Conservation (phyloP, 2,329 filamentous ascomycete genomes). For the Grosmannia serpens region DNA sequence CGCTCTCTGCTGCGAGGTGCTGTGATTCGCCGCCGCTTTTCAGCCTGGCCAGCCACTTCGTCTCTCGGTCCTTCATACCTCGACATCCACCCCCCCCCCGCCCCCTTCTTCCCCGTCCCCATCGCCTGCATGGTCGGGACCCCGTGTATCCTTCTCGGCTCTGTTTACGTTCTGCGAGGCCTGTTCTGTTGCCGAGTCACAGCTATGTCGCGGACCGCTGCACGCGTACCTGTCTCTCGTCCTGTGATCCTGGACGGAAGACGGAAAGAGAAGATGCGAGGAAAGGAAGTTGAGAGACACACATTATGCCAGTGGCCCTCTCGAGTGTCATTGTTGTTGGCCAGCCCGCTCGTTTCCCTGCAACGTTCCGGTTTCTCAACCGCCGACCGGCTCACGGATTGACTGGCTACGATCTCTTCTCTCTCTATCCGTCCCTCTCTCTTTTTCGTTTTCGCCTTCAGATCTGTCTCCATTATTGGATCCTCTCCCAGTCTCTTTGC, state of each 20-base stretch:
- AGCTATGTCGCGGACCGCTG: conserved; percentile 10
- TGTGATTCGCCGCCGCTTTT: background rate
- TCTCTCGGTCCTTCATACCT: background rate
- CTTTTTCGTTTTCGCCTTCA: no score
- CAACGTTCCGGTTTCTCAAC: conserved; percentile 4
- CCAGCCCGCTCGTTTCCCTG: background rate
- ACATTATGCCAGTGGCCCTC: no score
- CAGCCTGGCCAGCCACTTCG: background rate
- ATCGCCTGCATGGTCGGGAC: background rate
- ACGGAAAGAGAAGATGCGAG: background rate
- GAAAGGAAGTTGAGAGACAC: background rate
- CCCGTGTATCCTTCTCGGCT: background rate
- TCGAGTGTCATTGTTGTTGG: background rate
- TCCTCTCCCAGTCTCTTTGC: no score
- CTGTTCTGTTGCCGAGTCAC: conserved; percentile 7
- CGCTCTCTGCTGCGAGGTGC: no score
- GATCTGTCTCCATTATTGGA: no score
- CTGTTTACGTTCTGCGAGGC: background rate
- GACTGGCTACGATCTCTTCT: background rate
- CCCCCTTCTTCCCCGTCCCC: background rate
- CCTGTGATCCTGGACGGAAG: conserved; percentile 3
- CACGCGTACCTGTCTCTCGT: background rate
- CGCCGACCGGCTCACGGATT: background rate
- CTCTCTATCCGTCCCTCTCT: background rate
- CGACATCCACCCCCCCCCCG: background rate